Conservation (phyloP, 208 protist genomes). For the Leishmania tropica region DNA sequence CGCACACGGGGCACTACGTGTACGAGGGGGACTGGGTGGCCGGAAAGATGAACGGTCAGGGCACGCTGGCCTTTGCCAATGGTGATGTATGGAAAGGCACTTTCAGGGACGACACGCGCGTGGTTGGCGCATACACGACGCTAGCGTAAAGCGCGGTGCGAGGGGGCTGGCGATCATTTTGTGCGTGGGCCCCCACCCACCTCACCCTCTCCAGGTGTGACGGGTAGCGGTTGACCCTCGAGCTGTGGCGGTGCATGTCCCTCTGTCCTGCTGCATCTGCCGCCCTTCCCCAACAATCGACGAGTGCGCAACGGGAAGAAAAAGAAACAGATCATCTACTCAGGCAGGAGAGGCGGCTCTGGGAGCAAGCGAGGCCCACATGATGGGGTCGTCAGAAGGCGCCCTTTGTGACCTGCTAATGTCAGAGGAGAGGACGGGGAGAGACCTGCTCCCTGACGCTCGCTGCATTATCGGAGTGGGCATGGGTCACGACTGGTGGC, state of each 20-base stretch:
- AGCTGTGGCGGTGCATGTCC: not conserved
- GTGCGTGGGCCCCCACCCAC: too few relatives aligned
- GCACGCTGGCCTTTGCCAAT: conserved; percentile 61
- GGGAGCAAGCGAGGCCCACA: not conserved
- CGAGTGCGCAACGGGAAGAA: not conserved
- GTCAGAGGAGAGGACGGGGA: not conserved
- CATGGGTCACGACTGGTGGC: not conserved
- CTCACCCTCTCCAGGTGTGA: not conserved
- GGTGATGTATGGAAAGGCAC: conserved; percentile 74
- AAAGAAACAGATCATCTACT: not conserved
- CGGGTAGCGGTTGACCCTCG: not conserved
- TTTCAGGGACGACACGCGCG: conserved; percentile 49
- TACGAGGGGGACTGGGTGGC: conserved; percentile 74
- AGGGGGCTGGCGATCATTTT: not conserved
- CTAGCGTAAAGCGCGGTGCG: not conserved
- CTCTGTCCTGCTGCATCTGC: not conserved
- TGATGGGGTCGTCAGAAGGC: not conserved
- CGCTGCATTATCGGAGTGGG: not conserved
- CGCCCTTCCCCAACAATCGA: not conserved
- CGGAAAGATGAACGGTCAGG: conserved; percentile 64
- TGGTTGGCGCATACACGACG: conserved; percentile 45
- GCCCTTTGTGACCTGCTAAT: not conserved
- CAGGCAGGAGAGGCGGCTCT: not conserved
- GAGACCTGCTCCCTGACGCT: not conserved
- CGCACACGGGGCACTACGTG: conserved; percentile 38